Evolutionary conservation across 331 rosid species (phyloP), one percentile per base, ranked within the genome.

Genomic region (Phaseolus coccineus): DNA sequence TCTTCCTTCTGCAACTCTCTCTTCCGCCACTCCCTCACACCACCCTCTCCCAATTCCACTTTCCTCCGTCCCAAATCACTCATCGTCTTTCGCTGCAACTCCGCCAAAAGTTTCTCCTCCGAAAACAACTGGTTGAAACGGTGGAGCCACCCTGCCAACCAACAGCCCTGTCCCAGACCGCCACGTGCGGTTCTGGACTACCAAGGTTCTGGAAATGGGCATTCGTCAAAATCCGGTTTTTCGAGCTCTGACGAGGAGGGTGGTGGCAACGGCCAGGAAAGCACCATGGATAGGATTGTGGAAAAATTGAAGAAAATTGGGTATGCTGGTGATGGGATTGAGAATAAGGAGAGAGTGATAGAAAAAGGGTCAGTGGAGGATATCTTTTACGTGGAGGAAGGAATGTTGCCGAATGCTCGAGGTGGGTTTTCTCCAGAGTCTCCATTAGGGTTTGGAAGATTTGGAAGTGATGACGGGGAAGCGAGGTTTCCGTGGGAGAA

Each of bases 401-500:
- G 97, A 51, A 83, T 87, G 85, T 85, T 95, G 90, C 99, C 99
- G 0, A 92, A 95, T 84, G 28, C 92, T 3, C 62, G 86, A 52
- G 99, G 99, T 22, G 96, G 96, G 31, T 95, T 95, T 85, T 91
- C 96, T 0, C 73, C 66, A 1, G 91, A 91, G 9, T 92, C 96
- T 2, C 90, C 90, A 4, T 81, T 90, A 11, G 98, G 97, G 63
- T 46, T 87, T 31, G 93, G 90, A 48, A 70, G 80, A 67, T 86
- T 90, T 89, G 94, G 92, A 83, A 88, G 88, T 71, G 88, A 81
- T 82, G 92, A 85, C 84, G 90, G 86, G 55, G 95, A 85, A 85
- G 93, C 87, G n/a, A 88, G 94, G 86, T 93, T 95, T 85, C 99
- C 99, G 0, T 95, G 97, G 97, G 99, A 95, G 80, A 95, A 91